phyloP scores from a whole-genome alignment of 108 stramenopile genomes.

The Skeletonema grethae region DNA sequence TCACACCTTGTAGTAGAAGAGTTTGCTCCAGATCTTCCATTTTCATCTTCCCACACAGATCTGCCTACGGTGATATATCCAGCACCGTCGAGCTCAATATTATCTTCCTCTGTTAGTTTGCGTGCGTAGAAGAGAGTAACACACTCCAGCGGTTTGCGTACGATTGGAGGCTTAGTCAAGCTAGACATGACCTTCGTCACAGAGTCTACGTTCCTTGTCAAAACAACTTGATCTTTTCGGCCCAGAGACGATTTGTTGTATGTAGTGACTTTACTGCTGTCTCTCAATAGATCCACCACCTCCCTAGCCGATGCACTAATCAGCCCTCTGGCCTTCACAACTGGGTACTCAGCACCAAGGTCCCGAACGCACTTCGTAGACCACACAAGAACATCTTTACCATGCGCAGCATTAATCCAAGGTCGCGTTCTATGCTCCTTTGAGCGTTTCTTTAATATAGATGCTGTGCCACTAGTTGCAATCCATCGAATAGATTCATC shows the following conservation, averaged over 20 bases:
- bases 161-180: conserved; percentile 51
- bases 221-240: conserved; percentile 53
- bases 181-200: conserved; percentile 59
- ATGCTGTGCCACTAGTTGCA: conserved; percentile 51
- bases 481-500: conserved; percentile 63
- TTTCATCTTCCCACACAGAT: conserved; percentile 58
- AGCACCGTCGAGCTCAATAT: conserved; percentile 30
- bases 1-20: conserved; percentile 52
- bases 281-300: conserved; percentile 57
- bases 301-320: conserved; percentile 47
- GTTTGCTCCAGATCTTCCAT: conserved; percentile 27
- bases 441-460: conserved; percentile 35
- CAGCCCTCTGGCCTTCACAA: conserved; percentile 63
- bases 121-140: conserved; percentile 52
- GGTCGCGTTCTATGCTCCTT: conserved; percentile 24
- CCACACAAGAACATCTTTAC: conserved; percentile 46
- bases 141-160: conserved; percentile 59
- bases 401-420: conserved; percentile 36
- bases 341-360: conserved; percentile 55
- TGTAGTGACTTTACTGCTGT: conserved; percentile 49
- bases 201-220: conserved; percentile 47
- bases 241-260: conserved; percentile 75
- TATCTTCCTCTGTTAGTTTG: conserved; percentile 31
- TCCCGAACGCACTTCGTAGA: conserved; percentile 40
- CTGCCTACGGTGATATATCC: conserved; percentile 60